Evolutionary conservation across 768 basidiomycete species (phyloP), one percentile per base, ranked within the genome.

Genomic region (Podaxis sp.): DNA sequence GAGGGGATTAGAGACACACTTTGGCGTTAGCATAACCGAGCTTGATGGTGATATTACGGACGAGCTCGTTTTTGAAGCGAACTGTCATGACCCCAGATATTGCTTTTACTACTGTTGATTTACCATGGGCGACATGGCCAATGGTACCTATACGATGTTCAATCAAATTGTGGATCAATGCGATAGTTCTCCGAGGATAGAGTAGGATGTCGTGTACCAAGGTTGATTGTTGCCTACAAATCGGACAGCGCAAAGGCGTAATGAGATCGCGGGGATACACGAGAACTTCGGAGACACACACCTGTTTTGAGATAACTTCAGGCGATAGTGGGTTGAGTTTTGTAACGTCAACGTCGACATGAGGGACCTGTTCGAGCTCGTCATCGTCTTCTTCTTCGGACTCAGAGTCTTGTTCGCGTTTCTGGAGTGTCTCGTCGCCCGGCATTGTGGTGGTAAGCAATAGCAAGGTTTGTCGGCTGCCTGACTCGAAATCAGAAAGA

Each of bases 11-110:
- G 26, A 11, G 22, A 76, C 87, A 68, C 67, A 96, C 95, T 80
- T 99, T 99, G 48, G 97, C 97, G 70, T 99, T 99, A 52, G 97
- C 97, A 73, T 99, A 99, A 64, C 97, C 97, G 52, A 99, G 85
- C 80, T 99, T 98, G 80, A 99, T 99, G 22, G 96, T 99, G 70
- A 99, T 99, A 78, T 99, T 99, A 66, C 96, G 83, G 64, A 99
- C 97, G 61, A 99, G 87, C 77, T 99, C 97, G 76, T 98, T 99
- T 83, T 99, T 99, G 79, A 99, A 99, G 69, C 96, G 86, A 52
- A 99, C 97, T 17, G 97, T 99, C 87, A 92, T 91, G 17, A 98
- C 96, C 6, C 97, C 96, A 9, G 96, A 98, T 73, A 99, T 99
- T 33, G 97, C 97, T 79, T 98, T 96, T 63, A 99, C 96, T 61